phyloP scores from a whole-genome alignment of 768 basidiomycete species.

The Artomyces pyxidatus region DNA sequence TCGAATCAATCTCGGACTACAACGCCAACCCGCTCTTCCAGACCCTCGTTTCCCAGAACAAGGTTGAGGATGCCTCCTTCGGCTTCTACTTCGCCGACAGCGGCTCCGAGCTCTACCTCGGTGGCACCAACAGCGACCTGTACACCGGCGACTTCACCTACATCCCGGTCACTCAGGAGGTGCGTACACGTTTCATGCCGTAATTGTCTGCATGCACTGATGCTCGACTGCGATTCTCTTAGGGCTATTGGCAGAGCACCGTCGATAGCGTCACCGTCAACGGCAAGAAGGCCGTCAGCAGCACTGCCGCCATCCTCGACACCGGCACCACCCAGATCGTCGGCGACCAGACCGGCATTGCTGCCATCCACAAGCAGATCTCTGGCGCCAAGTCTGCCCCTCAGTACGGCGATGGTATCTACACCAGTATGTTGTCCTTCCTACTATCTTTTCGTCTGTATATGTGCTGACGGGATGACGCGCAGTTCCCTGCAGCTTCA shows the following conservation, averaged over 20 bases:
- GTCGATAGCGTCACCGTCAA: slow-evolving; percentile 7
- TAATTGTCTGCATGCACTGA: not conserved
- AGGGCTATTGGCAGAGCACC: slow-evolving; percentile 17
- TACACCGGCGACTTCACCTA: slow-evolving; percentile 2
- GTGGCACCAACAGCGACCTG: not conserved
- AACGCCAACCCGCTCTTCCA: slow-evolving; percentile 30
- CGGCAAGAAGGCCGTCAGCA: not conserved
- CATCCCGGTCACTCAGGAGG: not conserved
- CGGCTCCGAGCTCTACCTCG: slow-evolving; percentile 16
- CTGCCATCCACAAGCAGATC: slow-evolving; percentile 6
- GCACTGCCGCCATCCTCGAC: slow-evolving; percentile 12
- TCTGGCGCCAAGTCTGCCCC: slow-evolving; percentile 9
- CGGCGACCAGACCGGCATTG: slow-evolving; percentile 9
- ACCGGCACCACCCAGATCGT: slow-evolving; percentile 18
- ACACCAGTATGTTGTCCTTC: not conserved
- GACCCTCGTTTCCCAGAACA: slow-evolving; percentile 29
- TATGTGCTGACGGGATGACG: too few species aligned
- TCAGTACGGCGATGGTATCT: not conserved
- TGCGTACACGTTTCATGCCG: not conserved
- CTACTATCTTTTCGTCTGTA: too few species aligned
- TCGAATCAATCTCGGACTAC: slow-evolving; percentile 30
- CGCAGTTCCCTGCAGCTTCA: not conserved
- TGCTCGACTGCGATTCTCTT: not conserved
- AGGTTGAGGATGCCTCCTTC: slow-evolving; percentile 30
- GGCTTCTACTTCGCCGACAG: slow-evolving; percentile 37